Percentiles rank a stretch among this genome's conserved stretches.
Evolutionary conservation across 768 basidiomycete species (phyloP).

Genomic region (Suillus alpinus): DNA sequence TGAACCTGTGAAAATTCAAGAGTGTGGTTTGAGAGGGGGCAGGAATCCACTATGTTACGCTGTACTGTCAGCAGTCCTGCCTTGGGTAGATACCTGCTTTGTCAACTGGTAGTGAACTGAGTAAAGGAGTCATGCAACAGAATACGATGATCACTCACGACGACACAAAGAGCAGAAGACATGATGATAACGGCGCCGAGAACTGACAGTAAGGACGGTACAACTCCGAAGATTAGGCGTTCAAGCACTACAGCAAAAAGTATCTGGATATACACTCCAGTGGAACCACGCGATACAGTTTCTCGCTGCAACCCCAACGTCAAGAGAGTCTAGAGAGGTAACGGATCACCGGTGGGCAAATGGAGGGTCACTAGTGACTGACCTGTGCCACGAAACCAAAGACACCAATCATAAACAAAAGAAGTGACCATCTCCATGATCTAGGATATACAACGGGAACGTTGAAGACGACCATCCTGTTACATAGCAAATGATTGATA

Average conservation of each 20-base stretch:
- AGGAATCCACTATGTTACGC: not conserved
- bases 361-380: not conserved
- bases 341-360: not conserved
- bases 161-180: slow-evolving; percentile 59
- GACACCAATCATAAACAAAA: slow-evolving; percentile 17
- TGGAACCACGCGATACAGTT: slow-evolving; percentile 57
- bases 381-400: slow-evolving; percentile 20
- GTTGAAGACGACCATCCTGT: slow-evolving; percentile 13
- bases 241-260: slow-evolving; percentile 69
- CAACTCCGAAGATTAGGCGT: slow-evolving; percentile 56
- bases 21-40: not conserved
- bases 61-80: not conserved
- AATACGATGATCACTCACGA: slow-evolving; percentile 39
- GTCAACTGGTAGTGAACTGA: not conserved
- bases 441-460: slow-evolving; percentile 15
- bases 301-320: slow-evolving; percentile 65
- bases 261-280: slow-evolving; percentile 62
- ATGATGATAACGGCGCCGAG: slow-evolving; percentile 67
- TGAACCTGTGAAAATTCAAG: not conserved
- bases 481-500: not conserved
- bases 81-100: not conserved
- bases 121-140: no score
- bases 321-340: slow-evolving; percentile 41
- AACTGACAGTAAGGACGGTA: slow-evolving; percentile 56
- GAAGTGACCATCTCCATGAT: slow-evolving; percentile 14